These are phyloP conservation scores for Poronia punctata DNA, from an alignment of 495 filamentous ascomycete species.

Conservation along the genomic window DNA sequence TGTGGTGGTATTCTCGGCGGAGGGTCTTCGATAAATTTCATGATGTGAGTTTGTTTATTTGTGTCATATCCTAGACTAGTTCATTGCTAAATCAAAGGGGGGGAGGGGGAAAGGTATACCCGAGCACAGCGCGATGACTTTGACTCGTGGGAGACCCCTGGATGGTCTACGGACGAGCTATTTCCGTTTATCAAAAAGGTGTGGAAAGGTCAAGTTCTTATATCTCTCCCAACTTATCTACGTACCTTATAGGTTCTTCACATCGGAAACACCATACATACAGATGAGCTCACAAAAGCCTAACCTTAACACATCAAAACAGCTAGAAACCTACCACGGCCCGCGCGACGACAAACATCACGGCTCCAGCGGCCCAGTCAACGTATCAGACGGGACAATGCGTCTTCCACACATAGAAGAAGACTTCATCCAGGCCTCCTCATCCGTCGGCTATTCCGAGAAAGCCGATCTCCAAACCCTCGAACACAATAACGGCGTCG, in stretches of 20 bases:
- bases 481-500: conserved; percentile 29
- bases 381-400: conserved; percentile 38
- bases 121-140: conserved; percentile 37
- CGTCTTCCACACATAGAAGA: conserved; percentile 24
- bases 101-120: conserved; percentile 17
- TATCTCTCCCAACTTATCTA: not conserved
- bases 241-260: too few species aligned
- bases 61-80: not conserved
- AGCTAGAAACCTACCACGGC: conserved; percentile 46
- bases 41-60: conserved; percentile 37
- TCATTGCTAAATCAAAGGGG: not conserved
- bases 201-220: too few species aligned
- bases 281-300: too few species aligned
- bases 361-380: conserved; percentile 43
- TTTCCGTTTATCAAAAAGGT: conserved; percentile 50
- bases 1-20: conserved; percentile 51
- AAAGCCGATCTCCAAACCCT: conserved; percentile 39
- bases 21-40: conserved; percentile 53
- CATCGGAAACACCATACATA: too few species aligned
- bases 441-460: conserved; percentile 35
- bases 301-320: too few species aligned
- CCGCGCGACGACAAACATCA: conserved; percentile 32
- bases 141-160: conserved; percentile 45
- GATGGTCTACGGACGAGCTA: conserved; percentile 47
- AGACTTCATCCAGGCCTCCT: conserved; percentile 37